A percentile compares a stretch with the other conserved stretches of the same genome.
These are phyloP conservation scores for Rhizophlyctis rosea DNA, from an alignment of 192 early-diverging fungal genomes.

Conservation along the genomic window DNA sequence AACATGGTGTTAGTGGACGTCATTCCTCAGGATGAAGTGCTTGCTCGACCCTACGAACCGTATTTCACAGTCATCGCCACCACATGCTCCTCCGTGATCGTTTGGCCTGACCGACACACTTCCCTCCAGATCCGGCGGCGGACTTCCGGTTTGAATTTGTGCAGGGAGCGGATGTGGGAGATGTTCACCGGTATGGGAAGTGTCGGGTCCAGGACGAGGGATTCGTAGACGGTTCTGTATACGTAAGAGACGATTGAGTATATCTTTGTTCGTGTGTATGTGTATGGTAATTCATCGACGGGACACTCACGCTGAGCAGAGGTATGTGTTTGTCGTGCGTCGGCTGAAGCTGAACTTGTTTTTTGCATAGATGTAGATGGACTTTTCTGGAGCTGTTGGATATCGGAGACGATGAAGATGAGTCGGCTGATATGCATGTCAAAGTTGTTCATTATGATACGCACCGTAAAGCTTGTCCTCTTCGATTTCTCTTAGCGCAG, in stretches of 20 bases:
- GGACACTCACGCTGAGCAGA: slow-evolving; percentile 39
- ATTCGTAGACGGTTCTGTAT: slow-evolving; percentile 43
- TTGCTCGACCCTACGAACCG: slow-evolving; percentile 11
- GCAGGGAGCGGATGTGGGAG: slow-evolving; percentile 44
- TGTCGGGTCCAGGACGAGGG: slow-evolving; percentile 35
- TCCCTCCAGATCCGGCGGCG: slow-evolving; percentile 39
- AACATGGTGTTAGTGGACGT: neutral
- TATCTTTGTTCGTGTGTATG: neutral
- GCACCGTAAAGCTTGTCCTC: slow-evolving; percentile 40
- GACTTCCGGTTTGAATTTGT: slow-evolving; percentile 39
- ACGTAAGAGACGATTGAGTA: neutral
- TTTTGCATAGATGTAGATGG: slow-evolving; percentile 41
- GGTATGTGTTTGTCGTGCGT: slow-evolving; percentile 45
- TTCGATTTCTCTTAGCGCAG: slow-evolving; percentile 41
- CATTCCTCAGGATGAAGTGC: neutral
- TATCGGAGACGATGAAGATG: no score
- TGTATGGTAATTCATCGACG: neutral
- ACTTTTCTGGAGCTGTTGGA: slow-evolving; percentile 21
- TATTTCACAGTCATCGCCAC: slow-evolving; percentile 42
- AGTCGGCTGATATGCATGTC: no score
- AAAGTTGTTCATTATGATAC: no score
- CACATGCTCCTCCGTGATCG: slow-evolving; percentile 43
- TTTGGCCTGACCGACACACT: slow-evolving; percentile 29
- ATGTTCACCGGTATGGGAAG: slow-evolving; percentile 44
- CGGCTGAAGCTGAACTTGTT: slow-evolving; percentile 39